Conservation (phyloP, 345 rosid species). For the Brassica nigra region DNA sequence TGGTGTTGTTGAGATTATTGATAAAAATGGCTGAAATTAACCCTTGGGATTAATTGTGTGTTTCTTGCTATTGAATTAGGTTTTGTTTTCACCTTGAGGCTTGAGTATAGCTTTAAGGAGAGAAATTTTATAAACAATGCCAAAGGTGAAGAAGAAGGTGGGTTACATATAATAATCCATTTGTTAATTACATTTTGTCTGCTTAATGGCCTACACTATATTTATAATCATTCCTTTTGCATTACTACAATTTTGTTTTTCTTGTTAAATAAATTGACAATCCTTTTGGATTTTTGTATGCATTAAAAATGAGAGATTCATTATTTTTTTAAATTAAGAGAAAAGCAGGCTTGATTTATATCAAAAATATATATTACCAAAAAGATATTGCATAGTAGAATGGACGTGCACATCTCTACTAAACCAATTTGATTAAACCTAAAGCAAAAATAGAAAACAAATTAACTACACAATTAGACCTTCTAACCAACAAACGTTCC, state of each 20-base stretch:
- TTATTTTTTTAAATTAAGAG: not conserved
- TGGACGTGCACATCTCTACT: slow-evolving; percentile 28
- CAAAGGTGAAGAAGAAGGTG: slow-evolving; percentile 62
- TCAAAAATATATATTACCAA: not conserved
- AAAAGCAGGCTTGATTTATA: not conserved
- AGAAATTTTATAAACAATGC: slow-evolving; percentile 64
- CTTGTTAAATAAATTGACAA: slow-evolving; percentile 32
- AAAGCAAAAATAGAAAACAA: slow-evolving; percentile 9
- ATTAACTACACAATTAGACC: slow-evolving; percentile 2
- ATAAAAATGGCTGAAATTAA: not conserved
- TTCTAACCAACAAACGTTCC: slow-evolving; percentile 28
- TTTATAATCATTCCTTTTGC: slow-evolving; percentile 45
- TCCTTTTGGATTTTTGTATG: slow-evolving; percentile 29
- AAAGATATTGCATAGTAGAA: slow-evolving; percentile 14
- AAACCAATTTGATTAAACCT: slow-evolving; percentile 15
- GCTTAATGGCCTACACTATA: slow-evolving; percentile 76
- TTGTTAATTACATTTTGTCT: slow-evolving; percentile 55
- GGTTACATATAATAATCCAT: slow-evolving; percentile 56
- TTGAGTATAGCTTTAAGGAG: slow-evolving; percentile 41
- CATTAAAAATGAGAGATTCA: slow-evolving; percentile 5
- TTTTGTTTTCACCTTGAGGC: slow-evolving; percentile 42
- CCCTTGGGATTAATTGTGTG: slow-evolving; percentile 2
- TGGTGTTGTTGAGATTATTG: slow-evolving; percentile 3
- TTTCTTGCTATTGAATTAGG: slow-evolving; percentile 23
- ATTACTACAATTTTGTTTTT: slow-evolving; percentile 23